phyloP scores from a whole-genome alignment of 352 stramenopile genomes.

The Phytophthora crassamura region DNA sequence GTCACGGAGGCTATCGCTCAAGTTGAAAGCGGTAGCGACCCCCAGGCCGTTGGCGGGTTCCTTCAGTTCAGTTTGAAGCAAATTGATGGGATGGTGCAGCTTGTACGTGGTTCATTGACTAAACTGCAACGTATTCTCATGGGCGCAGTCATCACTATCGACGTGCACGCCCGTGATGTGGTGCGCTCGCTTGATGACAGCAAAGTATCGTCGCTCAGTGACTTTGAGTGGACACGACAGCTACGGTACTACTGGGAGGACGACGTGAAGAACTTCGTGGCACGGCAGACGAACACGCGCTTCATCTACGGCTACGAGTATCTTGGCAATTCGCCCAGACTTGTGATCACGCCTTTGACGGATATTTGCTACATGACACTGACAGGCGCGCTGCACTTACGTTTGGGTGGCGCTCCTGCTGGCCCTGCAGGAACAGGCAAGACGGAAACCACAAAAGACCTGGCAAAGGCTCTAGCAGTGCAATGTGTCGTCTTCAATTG shows the following conservation, averaged over 20 bases:
- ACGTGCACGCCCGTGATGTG: slow-evolving; percentile 92
- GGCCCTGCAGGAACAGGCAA: slow-evolving; percentile 95
- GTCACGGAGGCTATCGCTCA: slow-evolving; percentile 82
- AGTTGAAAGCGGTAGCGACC: slow-evolving; percentile 73
- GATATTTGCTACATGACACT: slow-evolving; percentile 95
- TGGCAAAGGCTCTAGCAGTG: slow-evolving; percentile 94
- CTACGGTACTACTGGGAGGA: slow-evolving; percentile 91
- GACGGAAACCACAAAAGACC: slow-evolving; percentile 95
- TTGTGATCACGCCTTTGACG: slow-evolving; percentile 87
- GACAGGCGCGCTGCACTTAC: slow-evolving; percentile 93
- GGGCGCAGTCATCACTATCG: slow-evolving; percentile 92
- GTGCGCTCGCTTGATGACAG: slow-evolving; percentile 85
- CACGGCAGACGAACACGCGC: slow-evolving; percentile 80
- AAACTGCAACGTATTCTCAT: slow-evolving; percentile 92
- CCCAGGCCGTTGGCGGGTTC: slow-evolving; percentile 80
- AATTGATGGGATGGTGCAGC: slow-evolving; percentile 93
- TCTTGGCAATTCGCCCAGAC: slow-evolving; percentile 79
- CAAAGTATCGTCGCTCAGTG: slow-evolving; percentile 77
- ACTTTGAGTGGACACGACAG: slow-evolving; percentile 94
- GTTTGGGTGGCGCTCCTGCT: slow-evolving; percentile 92
- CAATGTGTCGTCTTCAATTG: slow-evolving; percentile 98
- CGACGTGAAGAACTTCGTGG: slow-evolving; percentile 88
- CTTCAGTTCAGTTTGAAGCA: slow-evolving; percentile 91
- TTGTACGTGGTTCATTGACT: slow-evolving; percentile 83
- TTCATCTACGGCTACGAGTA: slow-evolving; percentile 91